A percentile compares a stretch with the other conserved stretches of the same genome.
Conservation (phyloP, 192 early-diverging fungal species). For the Kappamyces sp. region DNA sequence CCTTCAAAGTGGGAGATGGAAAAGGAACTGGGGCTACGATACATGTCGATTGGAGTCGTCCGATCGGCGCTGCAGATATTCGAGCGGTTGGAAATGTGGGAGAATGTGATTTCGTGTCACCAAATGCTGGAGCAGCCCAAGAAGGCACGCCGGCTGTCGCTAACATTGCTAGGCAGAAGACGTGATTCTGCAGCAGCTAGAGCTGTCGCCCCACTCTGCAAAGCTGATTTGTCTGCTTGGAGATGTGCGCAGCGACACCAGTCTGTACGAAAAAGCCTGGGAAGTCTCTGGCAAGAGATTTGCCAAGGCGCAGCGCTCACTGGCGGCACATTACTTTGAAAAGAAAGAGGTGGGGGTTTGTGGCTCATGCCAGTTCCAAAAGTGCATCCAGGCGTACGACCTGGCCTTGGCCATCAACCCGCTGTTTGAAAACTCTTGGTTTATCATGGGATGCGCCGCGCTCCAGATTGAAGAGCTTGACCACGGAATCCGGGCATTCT, state of each 20-base stretch:
- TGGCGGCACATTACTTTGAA: constrained; percentile 78
- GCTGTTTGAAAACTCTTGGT: constrained; percentile 94
- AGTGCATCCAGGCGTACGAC: constrained; percentile 68
- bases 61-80: constrained; percentile 92
- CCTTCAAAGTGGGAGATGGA: constrained; percentile 97
- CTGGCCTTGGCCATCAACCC: constrained; percentile 87
- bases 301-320: constrained; percentile 90
- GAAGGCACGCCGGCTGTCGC: constrained; percentile 19
- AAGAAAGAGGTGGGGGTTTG: constrained; percentile 35
- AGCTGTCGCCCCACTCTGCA: constrained; percentile 60
- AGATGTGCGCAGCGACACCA: constrained; percentile 71
- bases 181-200: constrained; percentile 62
- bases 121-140: constrained; percentile 78
- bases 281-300: constrained; percentile 70
- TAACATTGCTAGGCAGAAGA: constrained; percentile 62
- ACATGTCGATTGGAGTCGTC: constrained; percentile 77
- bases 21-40: constrained; percentile 78
- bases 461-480: constrained; percentile 75
- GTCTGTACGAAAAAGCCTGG: constrained; percentile 85
- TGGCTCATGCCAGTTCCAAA: constrained; percentile 41
- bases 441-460: constrained; percentile 88
- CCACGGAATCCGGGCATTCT: constrained; percentile 66
- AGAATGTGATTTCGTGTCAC: constrained; percentile 83
- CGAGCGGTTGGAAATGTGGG: constrained; percentile 93
- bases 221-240: constrained; percentile 89